These are phyloP conservation scores for Sclerospora graminicola DNA, from an alignment of 352 stramenopile genomes.

Conservation along the genomic window DNA sequence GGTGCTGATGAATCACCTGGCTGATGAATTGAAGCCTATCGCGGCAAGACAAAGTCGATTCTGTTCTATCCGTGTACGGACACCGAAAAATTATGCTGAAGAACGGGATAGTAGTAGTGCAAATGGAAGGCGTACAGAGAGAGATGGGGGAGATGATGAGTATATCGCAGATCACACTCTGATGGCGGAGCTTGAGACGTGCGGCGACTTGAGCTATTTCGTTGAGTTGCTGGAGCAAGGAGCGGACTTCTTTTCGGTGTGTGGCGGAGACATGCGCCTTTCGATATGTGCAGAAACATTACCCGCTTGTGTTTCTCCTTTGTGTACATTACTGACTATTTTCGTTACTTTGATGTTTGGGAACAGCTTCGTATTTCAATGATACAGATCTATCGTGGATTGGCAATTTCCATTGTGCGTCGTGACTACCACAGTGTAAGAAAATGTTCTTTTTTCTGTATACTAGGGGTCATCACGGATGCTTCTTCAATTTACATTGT, in stretches of 20 bases:
- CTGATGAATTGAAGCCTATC: constrained; percentile 42
- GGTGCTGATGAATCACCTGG: constrained; percentile 48
- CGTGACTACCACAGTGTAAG: constrained; percentile 48
- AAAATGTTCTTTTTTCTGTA: not conserved
- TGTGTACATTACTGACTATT: not conserved
- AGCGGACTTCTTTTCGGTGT: constrained; percentile 67
- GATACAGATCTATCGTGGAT: constrained; percentile 55
- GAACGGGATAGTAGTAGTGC: not conserved
- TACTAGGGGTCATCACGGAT: not conserved
- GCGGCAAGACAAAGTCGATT: constrained; percentile 22
- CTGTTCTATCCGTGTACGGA: constrained; percentile 17
- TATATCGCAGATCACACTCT: constrained; percentile 14
- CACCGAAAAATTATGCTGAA: constrained; percentile 4
- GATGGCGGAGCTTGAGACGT: constrained; percentile 29
- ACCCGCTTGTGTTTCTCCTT: too few species aligned
- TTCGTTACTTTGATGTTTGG: not conserved
- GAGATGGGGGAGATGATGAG: constrained; percentile 3
- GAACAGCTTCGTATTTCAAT: constrained; percentile 58
- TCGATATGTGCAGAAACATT: too few species aligned
- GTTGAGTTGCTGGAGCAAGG: constrained; percentile 60
- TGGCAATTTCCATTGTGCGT: constrained; percentile 37
- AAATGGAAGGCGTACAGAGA: constrained; percentile 4
- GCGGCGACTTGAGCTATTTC: constrained; percentile 66
- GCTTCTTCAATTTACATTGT: constrained; percentile 2
- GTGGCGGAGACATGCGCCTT: constrained; percentile 1